Evolutionary conservation across 108 stramenopile species (phyloP), one percentile per base, ranked within the genome.

Genomic region (Cyclotella baltica): DNA sequence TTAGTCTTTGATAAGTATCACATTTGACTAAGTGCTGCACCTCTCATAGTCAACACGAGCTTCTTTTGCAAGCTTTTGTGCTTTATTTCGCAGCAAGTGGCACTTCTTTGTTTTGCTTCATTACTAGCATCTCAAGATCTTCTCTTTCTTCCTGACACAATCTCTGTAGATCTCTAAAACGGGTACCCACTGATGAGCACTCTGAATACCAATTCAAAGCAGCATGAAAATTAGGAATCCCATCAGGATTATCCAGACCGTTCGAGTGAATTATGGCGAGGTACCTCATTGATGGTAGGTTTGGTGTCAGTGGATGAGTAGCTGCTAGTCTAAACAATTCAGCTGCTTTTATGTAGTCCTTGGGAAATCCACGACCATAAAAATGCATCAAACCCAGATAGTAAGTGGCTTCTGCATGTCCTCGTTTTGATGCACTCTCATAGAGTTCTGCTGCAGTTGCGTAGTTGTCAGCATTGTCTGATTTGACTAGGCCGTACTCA

Each of bases 271-370:
- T 36, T 11, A 37, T 28, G 23, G 69, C 69, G 37, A 72, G 59
- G 36, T 72, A 72, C 35, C 58, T 25, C 71, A 72, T 72, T 8
- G 71, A 61, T 36, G 58, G 59, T 10, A 1, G 25, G 48, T 72
- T 58, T 22, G 36, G 34, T 36, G 4, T 18, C 3, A 29, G 29
- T 23, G 22, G 27, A 70, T 72, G 13, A 48, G 71, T 47, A 23
- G 71, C 71, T 18, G 58, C 71, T 16, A 35, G 11, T 47, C 37
- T 8, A 43, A 72, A 72, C 4, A 72, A 16, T 27, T 43, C 62
- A 36, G 73, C 35, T n/a, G 62, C 62, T 64, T 25, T 25, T 16
- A 37, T 13, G 50, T 64, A 73, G 36, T 63, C 34, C 25, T 63
- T 18, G 11, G 62, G 18, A 37, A 73, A 36, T 4, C 62, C 73